Percentiles rank a stretch among this genome's conserved stretches.
Conservation (phyloP, 208 protist species). For the Leishmania turanica region DNA sequence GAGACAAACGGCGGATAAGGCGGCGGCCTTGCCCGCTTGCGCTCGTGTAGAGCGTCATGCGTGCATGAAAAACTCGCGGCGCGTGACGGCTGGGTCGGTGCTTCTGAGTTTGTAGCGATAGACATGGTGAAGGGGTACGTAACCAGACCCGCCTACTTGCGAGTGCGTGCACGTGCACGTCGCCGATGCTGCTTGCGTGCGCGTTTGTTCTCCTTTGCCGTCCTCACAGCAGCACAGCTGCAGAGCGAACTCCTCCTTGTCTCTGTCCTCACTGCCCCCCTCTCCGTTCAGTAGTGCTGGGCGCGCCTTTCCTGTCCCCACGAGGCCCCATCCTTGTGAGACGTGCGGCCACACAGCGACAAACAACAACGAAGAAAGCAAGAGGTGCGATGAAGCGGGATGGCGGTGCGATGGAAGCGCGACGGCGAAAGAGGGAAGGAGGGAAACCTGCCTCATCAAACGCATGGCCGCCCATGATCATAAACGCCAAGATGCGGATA, state of each 20-base stretch:
- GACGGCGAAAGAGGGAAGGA: neutral
- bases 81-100: neutral
- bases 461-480: neutral
- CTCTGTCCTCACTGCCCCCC: neutral
- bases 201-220: neutral
- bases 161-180: neutral
- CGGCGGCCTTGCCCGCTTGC: conserved; percentile 42
- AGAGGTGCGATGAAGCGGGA: neutral
- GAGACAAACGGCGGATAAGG: conserved; percentile 64
- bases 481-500: neutral
- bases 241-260: neutral
- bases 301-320: neutral
- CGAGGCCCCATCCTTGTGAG: neutral
- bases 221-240: neutral
- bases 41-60: neutral
- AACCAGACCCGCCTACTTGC: neutral
- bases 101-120: neutral
- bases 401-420: neutral
- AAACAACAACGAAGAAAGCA: neutral
- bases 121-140: neutral
- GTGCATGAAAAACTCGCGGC: neutral
- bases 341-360: neutral
- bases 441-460: neutral
- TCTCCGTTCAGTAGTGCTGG: neutral
- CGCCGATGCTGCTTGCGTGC: neutral